These are phyloP conservation scores for Petrea volubilis DNA, from an alignment of 257 asterid species.

Conservation along the genomic window DNA sequence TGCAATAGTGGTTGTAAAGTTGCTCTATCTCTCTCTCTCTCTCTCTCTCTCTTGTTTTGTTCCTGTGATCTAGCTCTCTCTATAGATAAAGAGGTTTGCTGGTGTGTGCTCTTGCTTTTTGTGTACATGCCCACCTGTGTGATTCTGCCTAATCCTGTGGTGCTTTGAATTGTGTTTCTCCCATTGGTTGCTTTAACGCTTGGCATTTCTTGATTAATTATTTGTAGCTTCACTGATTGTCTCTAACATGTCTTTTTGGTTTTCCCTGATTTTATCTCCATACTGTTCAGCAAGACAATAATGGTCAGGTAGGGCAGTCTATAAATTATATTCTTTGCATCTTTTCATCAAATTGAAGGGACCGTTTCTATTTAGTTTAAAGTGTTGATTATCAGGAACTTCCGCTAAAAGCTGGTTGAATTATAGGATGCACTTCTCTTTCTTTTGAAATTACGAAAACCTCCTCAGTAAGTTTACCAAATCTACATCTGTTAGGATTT, in stretches of 20 bases:
- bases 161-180: not conserved
- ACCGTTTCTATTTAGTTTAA: too few relatives aligned
- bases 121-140: not conserved
- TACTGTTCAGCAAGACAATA: too few relatives aligned
- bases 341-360: too few relatives aligned
- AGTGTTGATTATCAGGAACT: too few relatives aligned
- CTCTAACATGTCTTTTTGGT: not conserved
- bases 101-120: not conserved
- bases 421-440: too few relatives aligned
- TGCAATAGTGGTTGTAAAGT: slow-evolving; percentile 24
- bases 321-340: too few relatives aligned
- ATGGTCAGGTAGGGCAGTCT: too few relatives aligned
- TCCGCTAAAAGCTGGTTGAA: too few relatives aligned
- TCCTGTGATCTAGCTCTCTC: not conserved
- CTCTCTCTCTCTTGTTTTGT: not conserved
- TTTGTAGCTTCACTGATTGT: not conserved
- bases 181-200: slow-evolving; percentile 2
- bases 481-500: too few relatives aligned
- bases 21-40: not conserved
- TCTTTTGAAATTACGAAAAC: too few relatives aligned
- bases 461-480: too few relatives aligned
- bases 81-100: not conserved
- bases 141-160: not conserved
- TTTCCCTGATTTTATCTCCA: not conserved
- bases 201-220: not conserved